Evolutionary conservation across 352 stramenopile genomes (phyloP), one percentile per base, ranked within the genome.

Genomic region (Globisporangium acanthophoron): DNA sequence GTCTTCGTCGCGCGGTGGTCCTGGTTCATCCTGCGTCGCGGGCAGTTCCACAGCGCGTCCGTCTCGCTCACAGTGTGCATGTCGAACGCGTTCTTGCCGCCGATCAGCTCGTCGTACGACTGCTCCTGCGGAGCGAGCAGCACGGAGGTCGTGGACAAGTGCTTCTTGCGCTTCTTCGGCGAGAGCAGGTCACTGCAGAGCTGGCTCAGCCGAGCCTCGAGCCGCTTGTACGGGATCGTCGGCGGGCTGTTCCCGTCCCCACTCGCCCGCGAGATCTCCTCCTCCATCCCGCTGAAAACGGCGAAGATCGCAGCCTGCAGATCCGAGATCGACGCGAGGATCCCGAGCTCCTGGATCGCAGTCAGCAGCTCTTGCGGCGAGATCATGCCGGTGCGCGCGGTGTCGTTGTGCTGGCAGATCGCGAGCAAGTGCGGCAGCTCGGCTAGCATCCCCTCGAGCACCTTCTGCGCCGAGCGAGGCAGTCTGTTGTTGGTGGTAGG

Each of bases 101-200:
- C 62, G 58, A 65, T 61, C 13, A 52, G 21, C 6, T 60, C 64
- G 41, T 40, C 69, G 54, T 57, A 63, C 24, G 56, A 59, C 16
- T 64, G 67, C 35, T 91, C 78, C 16, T 87, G 76, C 5, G 78
- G 80, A 15, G 78, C 73, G 6, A 91, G 52, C 29, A 91, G 52
- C 15, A 91, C 80, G 0, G 80, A 91, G 9, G 80, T 75, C 6
- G 71, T 88, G n/a, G 78, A 87, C 9, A 85, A 56, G 50, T 91
- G 80, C 53, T 87, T 81, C 43, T 69, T 76, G 39, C 80, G 63
- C 49, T 83, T 84, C 64, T 83, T 87, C 0, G 80, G 80, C 9
- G 80, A 91, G 0, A 89, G 58, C 47, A 91, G 51, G 20, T 87
- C 76, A 52, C 78, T 89, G 39, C 78, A 89, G 5, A 91, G 58